phyloP scores from a whole-genome alignment of 2,329 filamentous ascomycete species.

The Aureobasidium sp. region DNA sequence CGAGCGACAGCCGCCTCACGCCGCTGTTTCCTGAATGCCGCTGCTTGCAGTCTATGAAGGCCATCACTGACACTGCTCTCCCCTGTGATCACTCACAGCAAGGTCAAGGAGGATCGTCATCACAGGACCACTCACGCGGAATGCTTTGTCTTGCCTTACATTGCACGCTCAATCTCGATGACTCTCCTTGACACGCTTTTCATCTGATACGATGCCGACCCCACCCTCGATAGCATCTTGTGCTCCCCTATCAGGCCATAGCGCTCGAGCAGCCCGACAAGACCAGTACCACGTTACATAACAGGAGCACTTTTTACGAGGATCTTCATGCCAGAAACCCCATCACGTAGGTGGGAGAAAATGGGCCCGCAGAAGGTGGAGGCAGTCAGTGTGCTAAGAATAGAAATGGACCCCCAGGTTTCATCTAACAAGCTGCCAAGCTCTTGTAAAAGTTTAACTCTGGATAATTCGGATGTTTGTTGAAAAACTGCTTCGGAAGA shows the following conservation, averaged over 20 bases:
- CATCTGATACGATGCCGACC: not conserved
- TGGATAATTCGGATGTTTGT: not conserved
- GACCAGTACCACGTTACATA: not conserved
- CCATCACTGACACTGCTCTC: not conserved
- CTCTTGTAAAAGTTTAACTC: not conserved
- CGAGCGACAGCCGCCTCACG: not conserved
- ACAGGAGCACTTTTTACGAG: not conserved
- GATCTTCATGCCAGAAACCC: not conserved
- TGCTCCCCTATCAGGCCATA: not conserved
- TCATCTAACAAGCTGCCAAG: not conserved
- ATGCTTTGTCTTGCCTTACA: not conserved
- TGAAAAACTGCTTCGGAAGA: no score
- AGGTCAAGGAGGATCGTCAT: not conserved
- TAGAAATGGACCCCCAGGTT: constrained; percentile 1
- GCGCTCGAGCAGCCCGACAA: not conserved
- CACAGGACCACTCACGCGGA: not conserved
- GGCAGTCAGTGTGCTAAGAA: not conserved
- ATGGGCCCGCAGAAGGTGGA: not conserved
- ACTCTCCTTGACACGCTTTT: not conserved
- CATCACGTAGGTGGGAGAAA: not conserved
- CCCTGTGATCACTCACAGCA: not conserved
- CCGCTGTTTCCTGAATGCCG: not conserved
- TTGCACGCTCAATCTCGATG: not conserved
- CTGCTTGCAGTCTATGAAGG: not conserved
- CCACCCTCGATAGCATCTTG: not conserved